Percentiles rank a stretch among this genome's conserved stretches.
Evolutionary conservation across 257 asterid genomes (phyloP).

Genomic region (Nicotiana noctiflora): DNA sequence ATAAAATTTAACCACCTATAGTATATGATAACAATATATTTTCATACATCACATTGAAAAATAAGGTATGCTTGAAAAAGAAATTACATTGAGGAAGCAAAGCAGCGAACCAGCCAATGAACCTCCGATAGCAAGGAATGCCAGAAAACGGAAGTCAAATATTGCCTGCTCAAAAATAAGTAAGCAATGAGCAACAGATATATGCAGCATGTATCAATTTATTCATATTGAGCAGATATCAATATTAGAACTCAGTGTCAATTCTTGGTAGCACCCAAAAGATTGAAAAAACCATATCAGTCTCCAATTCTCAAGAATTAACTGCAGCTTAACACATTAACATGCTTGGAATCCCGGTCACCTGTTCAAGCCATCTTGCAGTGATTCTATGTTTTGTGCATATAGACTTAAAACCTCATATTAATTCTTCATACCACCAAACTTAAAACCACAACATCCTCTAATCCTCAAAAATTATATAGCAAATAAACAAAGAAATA

Average conservation of each 20-base stretch:
- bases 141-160: conserved; percentile 82
- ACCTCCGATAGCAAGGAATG: conserved; percentile 84
- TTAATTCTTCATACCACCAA: too few species aligned
- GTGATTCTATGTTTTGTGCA: conserved; percentile 48
- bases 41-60: background rate
- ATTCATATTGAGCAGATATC: conserved; percentile 8
- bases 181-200: background rate
- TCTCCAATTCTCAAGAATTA: too few species aligned
- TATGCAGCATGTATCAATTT: background rate
- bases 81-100: conserved; percentile 79
- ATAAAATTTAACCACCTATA: background rate
- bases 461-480: too few species aligned
- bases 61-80: conserved; percentile 15
- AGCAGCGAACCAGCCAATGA: conserved; percentile 87
- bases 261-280: background rate
- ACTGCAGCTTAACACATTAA: too few species aligned
- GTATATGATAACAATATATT: background rate
- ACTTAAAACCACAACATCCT: too few species aligned
- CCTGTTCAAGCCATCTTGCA: background rate
- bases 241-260: background rate
- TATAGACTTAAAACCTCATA: conserved; percentile 26
- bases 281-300: too few species aligned
- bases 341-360: too few species aligned
- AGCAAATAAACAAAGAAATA: background rate
- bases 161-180: conserved; percentile 39